Evolutionary conservation across 805 yeast species (phyloP).

Genomic region (Kodamaea leandrae): DNA sequence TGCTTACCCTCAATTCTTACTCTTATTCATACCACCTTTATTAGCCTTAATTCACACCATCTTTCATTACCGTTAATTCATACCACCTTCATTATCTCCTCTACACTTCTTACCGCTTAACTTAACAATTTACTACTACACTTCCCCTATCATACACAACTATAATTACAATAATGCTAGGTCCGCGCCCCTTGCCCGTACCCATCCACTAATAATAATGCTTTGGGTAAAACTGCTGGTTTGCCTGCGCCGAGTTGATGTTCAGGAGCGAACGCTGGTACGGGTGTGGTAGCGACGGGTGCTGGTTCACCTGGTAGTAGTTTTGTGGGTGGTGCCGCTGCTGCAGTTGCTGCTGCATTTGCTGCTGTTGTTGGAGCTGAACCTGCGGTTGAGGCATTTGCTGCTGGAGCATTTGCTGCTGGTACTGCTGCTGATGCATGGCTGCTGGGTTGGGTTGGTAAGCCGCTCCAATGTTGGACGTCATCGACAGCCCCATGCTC

Average conservation of each 20-base stretch:
- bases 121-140: too few relatives aligned
- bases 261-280: slow-evolving; percentile 8
- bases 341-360: slow-evolving; percentile 6
- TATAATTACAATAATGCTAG: too few relatives aligned
- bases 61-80: too few relatives aligned
- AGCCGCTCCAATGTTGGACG: neutral
- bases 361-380: slow-evolving; percentile 6
- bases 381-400: slow-evolving; percentile 5
- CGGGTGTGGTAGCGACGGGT: slow-evolving; percentile 12
- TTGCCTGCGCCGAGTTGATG: slow-evolving; percentile 1
- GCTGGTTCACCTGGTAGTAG: slow-evolving; percentile 11
- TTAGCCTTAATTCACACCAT: too few relatives aligned
- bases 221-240: slow-evolving; percentile 12
- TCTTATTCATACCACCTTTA: too few relatives aligned
- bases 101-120: too few relatives aligned
- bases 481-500: slow-evolving; percentile 3
- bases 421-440: slow-evolving; percentile 7
- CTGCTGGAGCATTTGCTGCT: slow-evolving; percentile 7
- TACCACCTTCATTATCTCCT: too few relatives aligned
- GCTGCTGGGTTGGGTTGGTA: slow-evolving; percentile 4
- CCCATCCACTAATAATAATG: slow-evolving; percentile 14
- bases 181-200: neutral
- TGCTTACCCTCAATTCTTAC: too few relatives aligned
- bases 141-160: too few relatives aligned
- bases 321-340: slow-evolving; percentile 11